Base-by-base conservation (phyloP, 225 moss, liverwort and hornwort genomes). In the Climacium dendroides region DNA sequence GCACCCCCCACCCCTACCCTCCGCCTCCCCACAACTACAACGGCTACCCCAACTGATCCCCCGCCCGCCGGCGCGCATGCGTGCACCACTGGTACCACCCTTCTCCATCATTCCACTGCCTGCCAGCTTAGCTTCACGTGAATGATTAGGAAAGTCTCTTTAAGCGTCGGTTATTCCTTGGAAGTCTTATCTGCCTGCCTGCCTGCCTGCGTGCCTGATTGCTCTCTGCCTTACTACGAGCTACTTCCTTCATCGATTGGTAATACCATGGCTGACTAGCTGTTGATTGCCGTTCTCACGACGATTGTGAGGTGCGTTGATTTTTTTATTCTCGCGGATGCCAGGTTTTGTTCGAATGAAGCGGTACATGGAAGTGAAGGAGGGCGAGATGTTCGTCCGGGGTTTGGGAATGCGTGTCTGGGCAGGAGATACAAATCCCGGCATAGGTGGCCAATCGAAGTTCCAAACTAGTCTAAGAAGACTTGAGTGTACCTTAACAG, bases 11-110 rank as follows among this genome's bases (percentile, higher is more conserved):
- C 72, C 91, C 91, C 25, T 92, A 89, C 65, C 91, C 91, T 63
- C 92, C 92, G 30, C 92, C 92, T 67, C 92, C 92, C 14, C 92
- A 93, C 85, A 91, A 93, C 89, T 91, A 93, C 91, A 91, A 93
- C 63, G 92, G 92, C 71, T 90, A 93, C 80, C 92, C 92, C 89
- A 93, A 93, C 86, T 88, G 37, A 74, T 30, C 29, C 32, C 30
- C 22, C 54, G 11, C 47, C 18, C 73, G 17, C 62, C 14, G 29
- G 11, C 58, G 15, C 34, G 22, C 83, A 45, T 73, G 43, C 57
- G 35, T 32, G 75, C 82, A 67, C 39, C 75, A 54, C 74, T 53
- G 82, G 89, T 89, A 85, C 61, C 39, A 32, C 74, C 48, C 48
- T 48, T 39, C 48, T 74, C 74, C 48, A 50, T 32, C 19, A 19